phyloP scores from a whole-genome alignment of 768 basidiomycete genomes.

The Phaeotremella fagi region DNA sequence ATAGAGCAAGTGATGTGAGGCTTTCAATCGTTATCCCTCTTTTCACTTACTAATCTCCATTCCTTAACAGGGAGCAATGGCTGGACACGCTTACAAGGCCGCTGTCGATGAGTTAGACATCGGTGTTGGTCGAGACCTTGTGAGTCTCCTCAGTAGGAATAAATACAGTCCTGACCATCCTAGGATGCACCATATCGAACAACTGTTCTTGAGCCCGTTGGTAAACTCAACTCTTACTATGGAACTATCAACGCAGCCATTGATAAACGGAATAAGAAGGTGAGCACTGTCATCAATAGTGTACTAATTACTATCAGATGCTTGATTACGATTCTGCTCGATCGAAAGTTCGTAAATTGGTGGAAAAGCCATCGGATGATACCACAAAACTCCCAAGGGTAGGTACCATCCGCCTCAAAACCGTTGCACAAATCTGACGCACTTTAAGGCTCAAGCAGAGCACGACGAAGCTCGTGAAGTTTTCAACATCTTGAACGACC shows the following conservation, averaged over 20 bases:
- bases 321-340: constrained; percentile 93
- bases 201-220: constrained; percentile 89
- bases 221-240: constrained; percentile 94
- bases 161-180: not conserved
- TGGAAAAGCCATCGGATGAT: constrained; percentile 91
- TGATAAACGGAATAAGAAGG: constrained; percentile 93
- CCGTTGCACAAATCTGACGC: too few species aligned
- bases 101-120: constrained; percentile 90
- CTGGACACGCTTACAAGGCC: constrained; percentile 90
- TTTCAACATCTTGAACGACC: constrained; percentile 86
- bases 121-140: constrained; percentile 76
- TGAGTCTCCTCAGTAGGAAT: constrained; percentile 50
- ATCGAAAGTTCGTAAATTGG: constrained; percentile 78
- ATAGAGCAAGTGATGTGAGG: constrained; percentile 54
- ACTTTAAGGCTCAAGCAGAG: constrained; percentile 79
- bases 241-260: constrained; percentile 91
- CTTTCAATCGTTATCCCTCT: not conserved
- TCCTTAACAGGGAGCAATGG: constrained; percentile 81
- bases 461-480: constrained; percentile 91
- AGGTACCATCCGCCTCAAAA: constrained; percentile 20
- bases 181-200: constrained; percentile 93
- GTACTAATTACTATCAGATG: constrained; percentile 54
- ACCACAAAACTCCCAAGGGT: constrained; percentile 83
- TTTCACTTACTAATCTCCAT: not conserved
- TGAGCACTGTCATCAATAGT: constrained; percentile 39